Conservation (phyloP, 495 filamentous ascomycete genomes). For the Parachaetomium inaequale region DNA sequence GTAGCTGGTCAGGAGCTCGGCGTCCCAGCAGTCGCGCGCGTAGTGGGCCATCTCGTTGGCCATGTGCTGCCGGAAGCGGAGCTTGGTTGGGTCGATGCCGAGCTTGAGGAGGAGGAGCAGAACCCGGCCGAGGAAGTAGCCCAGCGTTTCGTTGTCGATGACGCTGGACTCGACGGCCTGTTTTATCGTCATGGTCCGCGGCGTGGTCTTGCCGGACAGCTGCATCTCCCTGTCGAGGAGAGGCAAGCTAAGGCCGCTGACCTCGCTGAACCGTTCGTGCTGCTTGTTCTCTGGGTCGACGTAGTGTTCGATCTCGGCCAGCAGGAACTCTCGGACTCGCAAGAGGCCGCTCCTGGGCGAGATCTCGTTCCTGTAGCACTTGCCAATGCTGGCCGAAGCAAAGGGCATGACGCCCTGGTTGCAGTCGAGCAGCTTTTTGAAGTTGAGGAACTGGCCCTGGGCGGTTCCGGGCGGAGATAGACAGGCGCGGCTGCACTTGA, state of each 20-base stretch:
- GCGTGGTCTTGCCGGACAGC: slow-evolving; percentile 42
- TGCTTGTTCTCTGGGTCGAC: background rate
- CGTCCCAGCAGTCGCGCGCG: slow-evolving; percentile 69
- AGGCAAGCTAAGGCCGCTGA: background rate
- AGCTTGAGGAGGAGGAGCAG: slow-evolving; percentile 60
- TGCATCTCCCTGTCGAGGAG: slow-evolving; percentile 58
- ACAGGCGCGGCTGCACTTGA: background rate
- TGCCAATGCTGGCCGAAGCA: slow-evolving; percentile 2
- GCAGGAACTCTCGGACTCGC: background rate
- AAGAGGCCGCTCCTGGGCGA: background rate
- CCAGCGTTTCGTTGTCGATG: slow-evolving; percentile 68
- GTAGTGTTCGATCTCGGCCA: slow-evolving; percentile 8
- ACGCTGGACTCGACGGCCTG: slow-evolving; percentile 56
- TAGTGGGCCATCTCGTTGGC: slow-evolving; percentile 67
- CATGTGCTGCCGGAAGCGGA: slow-evolving; percentile 69
- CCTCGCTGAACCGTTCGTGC: background rate
- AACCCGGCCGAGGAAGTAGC: slow-evolving; percentile 63
- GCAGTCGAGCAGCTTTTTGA: slow-evolving; percentile 6
- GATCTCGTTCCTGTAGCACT: background rate
- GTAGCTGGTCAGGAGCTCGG: slow-evolving; percentile 61
- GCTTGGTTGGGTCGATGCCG: slow-evolving; percentile 48
- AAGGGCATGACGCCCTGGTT: slow-evolving; percentile 8
- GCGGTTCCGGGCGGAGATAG: background rate
- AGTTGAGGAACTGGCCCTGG: slow-evolving; percentile 2
- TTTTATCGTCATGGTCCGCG: slow-evolving; percentile 53